These are phyloP conservation scores for Pythium brachiatum DNA, from an alignment of 352 stramenopile species.

Conservation along the genomic window DNA sequence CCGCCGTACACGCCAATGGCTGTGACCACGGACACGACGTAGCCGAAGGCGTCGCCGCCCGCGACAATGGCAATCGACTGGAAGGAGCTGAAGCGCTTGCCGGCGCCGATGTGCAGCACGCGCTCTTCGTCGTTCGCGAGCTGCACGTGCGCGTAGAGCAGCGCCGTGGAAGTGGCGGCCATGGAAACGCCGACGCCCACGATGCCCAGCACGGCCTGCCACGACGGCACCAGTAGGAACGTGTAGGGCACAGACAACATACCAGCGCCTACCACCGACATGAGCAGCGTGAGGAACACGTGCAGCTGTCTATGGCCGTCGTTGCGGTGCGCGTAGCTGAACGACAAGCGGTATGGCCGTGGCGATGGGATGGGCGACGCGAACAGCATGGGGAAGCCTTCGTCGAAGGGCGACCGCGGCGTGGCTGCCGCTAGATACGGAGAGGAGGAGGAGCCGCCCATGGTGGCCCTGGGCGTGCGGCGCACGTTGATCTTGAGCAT, in stretches of 20 bases:
- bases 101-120: slow-evolving; percentile 42
- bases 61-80: slow-evolving; percentile 60
- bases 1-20: slow-evolving; percentile 67
- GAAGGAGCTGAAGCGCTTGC: slow-evolving; percentile 56
- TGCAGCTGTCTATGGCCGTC: slow-evolving; percentile 42
- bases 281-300: slow-evolving; percentile 77
- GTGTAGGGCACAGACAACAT: slow-evolving; percentile 74
- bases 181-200: slow-evolving; percentile 50
- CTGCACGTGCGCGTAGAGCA: slow-evolving; percentile 58
- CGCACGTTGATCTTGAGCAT: slow-evolving; percentile 23
- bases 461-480: slow-evolving; percentile 1
- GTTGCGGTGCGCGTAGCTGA: slow-evolving; percentile 35
- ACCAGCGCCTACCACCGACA: slow-evolving; percentile 70
- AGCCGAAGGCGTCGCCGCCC: slow-evolving; percentile 45
- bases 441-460: slow-evolving; percentile 4
- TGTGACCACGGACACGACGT: slow-evolving; percentile 64
- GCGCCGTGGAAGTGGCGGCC: slow-evolving; percentile 51
- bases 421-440: not conserved
- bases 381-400: slow-evolving; percentile 70
- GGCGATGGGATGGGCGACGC: slow-evolving; percentile 51
- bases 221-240: slow-evolving; percentile 51
- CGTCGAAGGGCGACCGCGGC: slow-evolving; percentile 64
- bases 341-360: slow-evolving; percentile 50
- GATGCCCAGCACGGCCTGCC: slow-evolving; percentile 40
- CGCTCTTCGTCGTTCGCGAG: slow-evolving; percentile 46